Base-by-base conservation (phyloP, 768 basidiomycete species). In the Pholiota molesta region DNA sequence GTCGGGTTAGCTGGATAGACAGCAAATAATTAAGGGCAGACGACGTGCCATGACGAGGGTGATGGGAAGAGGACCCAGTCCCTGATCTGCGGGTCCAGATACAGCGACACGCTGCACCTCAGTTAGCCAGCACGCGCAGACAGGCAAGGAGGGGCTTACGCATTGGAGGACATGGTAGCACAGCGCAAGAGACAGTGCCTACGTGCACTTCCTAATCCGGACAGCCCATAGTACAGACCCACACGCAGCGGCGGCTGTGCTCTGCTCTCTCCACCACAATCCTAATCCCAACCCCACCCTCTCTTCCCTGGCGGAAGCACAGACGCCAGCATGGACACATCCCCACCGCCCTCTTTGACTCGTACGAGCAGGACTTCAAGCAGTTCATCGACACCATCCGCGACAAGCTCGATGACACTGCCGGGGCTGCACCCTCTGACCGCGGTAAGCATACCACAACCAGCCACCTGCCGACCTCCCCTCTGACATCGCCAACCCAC, bases 61-160 rank as follows among this genome's bases (percentile, higher is more conserved):
- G 77, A 98, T 97, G 57, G 96, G 77, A 98, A 95, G 61, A 98
- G 77, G 47, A 98, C 89, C 91, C 90, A 93, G 72, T 92, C 94
- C 68, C 95, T 87, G 74, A 98, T 98, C 77, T 95, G 93, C 45
- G 95, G 96, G 79, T 98, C 95, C 52, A 98, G 88, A 76, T 95
- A 86, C 63, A 86, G 75, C 40, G 83, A 84, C 14, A 79, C 77
- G 52, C 83, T 86, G 63, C n/a, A 65, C 26, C 51, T 39, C 33
- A 10, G 33, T 44, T 13, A 51, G 57, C 40, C 61, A 61, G 0
- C 57, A 26, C n/a, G 42, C 40, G 31, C 21, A 39, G 45, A 51
- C n/a, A 45, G 53, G n/a, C 31, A 57, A 35, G 23, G 6, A 39
- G 40, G 57, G 59, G 28, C 82, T 62, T 75, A 83, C 83, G 75